Evolutionary conservation across 192 early-diverging fungal genomes (phyloP).

Genomic region (Powellomyces hirtus): DNA sequence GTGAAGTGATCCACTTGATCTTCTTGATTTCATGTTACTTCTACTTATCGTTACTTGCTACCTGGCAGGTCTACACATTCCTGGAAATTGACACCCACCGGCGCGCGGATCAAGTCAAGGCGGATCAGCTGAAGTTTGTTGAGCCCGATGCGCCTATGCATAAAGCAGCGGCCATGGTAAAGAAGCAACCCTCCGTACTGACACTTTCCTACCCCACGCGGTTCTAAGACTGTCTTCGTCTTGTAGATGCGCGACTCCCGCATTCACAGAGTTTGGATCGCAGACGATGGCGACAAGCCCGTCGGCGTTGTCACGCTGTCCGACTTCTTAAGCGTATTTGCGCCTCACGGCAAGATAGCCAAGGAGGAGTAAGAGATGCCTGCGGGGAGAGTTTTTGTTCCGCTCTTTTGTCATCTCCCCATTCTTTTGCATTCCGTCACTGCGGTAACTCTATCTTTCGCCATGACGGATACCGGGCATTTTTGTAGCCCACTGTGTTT

Average conservation of each 20-base stretch:
- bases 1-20: too few relatives aligned
- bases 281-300: slow-evolving; percentile 51
- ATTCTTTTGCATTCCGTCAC: too few relatives aligned
- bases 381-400: too few relatives aligned
- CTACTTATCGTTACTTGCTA: too few relatives aligned
- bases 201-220: too few relatives aligned
- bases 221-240: not conserved
- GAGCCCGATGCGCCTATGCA: slow-evolving; percentile 33
- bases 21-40: too few relatives aligned
- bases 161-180: not conserved
- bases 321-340: slow-evolving; percentile 61
- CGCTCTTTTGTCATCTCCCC: too few relatives aligned
- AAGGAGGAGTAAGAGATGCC: slow-evolving; percentile 22
- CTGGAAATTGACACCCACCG: slow-evolving; percentile 41
- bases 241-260: slow-evolving; percentile 42
- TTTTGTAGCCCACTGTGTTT: too few relatives aligned
- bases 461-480: too few relatives aligned
- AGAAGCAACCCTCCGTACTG: not conserved
- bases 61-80: slow-evolving; percentile 52
- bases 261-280: slow-evolving; percentile 67
- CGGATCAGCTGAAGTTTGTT: slow-evolving; percentile 47
- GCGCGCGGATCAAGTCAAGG: slow-evolving; percentile 51
- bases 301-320: slow-evolving; percentile 74
- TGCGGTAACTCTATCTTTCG: too few relatives aligned
- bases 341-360: slow-evolving; percentile 29